phyloP scores from a whole-genome alignment of 148 eudicot species.

The Silene conica region DNA sequence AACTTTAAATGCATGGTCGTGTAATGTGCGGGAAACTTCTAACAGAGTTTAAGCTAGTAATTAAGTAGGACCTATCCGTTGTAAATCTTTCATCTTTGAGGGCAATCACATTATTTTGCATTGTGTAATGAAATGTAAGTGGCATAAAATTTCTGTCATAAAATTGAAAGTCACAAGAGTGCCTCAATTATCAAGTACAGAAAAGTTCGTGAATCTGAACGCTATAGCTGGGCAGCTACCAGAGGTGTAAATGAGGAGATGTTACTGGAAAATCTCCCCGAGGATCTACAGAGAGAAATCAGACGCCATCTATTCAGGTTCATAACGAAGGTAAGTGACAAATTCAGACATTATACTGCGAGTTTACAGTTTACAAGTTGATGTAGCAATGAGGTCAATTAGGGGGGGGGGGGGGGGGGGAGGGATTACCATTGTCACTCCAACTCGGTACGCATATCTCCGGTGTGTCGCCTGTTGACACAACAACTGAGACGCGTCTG shows the following conservation, averaged over 20 bases:
- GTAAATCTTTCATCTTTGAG: neutral
- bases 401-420: no score
- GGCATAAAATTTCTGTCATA: neutral
- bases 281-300: conserved; percentile 80
- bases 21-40: neutral
- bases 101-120: neutral
- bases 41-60: neutral
- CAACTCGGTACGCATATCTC: no score
- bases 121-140: neutral
- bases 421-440: no score
- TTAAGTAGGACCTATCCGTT: neutral
- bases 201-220: conserved; percentile 69
- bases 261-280: conserved; percentile 71
- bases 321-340: conserved; percentile 44
- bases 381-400: no score
- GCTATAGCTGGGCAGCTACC: conserved; percentile 73
- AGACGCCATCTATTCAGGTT: conserved; percentile 60
- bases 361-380: no score
- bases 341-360: neutral
- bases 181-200: conserved; percentile 31
- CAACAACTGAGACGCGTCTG: no score
- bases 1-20: neutral
- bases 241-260: conserved; percentile 74
- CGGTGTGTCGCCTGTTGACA: no score
- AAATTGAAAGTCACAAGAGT: neutral